phyloP scores from a whole-genome alignment of 2,329 filamentous ascomycete genomes.

The Nemania sp. region DNA sequence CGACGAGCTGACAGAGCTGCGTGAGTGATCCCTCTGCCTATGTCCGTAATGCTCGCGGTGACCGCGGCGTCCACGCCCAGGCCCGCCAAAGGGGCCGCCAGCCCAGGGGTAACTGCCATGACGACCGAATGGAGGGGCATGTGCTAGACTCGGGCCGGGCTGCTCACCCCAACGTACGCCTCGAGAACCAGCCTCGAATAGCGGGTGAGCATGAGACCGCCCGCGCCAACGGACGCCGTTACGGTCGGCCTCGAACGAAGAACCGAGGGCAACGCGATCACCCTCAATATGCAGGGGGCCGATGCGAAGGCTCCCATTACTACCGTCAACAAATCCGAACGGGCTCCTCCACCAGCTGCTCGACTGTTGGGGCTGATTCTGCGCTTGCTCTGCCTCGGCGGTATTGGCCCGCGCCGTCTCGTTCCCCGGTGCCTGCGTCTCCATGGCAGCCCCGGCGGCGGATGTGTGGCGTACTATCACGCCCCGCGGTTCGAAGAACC shows the following conservation, averaged over 20 bases:
- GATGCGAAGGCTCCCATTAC: constrained; percentile 50
- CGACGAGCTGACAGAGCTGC: constrained; percentile 42
- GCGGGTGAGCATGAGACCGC: constrained; percentile 55
- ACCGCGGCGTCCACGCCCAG: constrained; percentile 26
- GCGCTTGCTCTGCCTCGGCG: constrained; percentile 15
- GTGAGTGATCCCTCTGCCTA: constrained; percentile 21
- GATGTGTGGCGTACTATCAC: constrained; percentile 56
- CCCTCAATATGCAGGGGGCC: constrained; percentile 58
- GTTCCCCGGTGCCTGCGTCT: constrained; percentile 17
- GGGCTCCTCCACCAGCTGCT: constrained; percentile 42
- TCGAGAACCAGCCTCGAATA: constrained; percentile 50
- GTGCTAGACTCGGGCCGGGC: background rate
- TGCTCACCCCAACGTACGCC: constrained; percentile 29
- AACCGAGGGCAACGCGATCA: constrained; percentile 59
- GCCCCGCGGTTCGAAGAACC: constrained; percentile 66
- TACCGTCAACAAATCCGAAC: constrained; percentile 39
- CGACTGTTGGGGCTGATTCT: constrained; percentile 30
- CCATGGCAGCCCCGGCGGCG: constrained; percentile 32
- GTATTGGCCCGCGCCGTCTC: constrained; percentile 9
- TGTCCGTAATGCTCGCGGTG: constrained; percentile 17
- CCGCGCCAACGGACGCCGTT: constrained; percentile 61
- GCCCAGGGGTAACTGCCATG: constrained; percentile 20
- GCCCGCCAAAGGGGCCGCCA: constrained; percentile 16
- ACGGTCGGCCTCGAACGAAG: constrained; percentile 58
- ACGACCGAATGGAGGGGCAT: constrained; percentile 16